Evolutionary conservation across 768 basidiomycete species (phyloP).

Genomic region (button mushroom (Agaricus bisporus)): DNA sequence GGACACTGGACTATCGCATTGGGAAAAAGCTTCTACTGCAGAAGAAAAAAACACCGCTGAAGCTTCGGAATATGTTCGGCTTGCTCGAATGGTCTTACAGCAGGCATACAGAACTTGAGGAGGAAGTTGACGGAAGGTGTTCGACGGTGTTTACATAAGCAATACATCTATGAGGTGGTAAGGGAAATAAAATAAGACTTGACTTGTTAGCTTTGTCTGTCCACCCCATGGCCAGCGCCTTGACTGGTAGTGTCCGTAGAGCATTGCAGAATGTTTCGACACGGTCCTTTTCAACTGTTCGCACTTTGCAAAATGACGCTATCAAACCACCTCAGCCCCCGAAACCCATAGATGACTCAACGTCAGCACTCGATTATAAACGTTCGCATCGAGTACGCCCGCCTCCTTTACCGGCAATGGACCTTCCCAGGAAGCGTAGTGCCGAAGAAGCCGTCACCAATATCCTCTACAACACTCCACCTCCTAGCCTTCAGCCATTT

Average conservation of each 20-base stretch:
- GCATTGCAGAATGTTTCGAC: constrained; percentile 19
- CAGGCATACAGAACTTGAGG: constrained; percentile 10
- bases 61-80: constrained; percentile 55
- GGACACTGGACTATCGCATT: constrained; percentile 69
- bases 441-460: constrained; percentile 98
- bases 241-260: constrained; percentile 26
- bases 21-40: constrained; percentile 67
- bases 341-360: constrained; percentile 83
- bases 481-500: constrained; percentile 85
- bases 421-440: constrained; percentile 74
- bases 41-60: constrained; percentile 40
- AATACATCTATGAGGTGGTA: constrained; percentile 10
- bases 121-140: background rate
- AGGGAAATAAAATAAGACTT: background rate
- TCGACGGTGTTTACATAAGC: constrained; percentile 12
- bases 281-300: constrained; percentile 33
- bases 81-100: constrained; percentile 63
- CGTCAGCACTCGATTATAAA: constrained; percentile 93
- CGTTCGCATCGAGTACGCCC: constrained; percentile 61
- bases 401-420: constrained; percentile 80
- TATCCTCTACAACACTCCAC: constrained; percentile 94
- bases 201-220: constrained; percentile 4
- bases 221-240: constrained; percentile 21
- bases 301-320: constrained; percentile 21
- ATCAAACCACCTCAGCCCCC: constrained; percentile 60